These are phyloP conservation scores for Sphaerulina vaccinii DNA, from an alignment of 2,329 filamentous ascomycete species.

Conservation along the genomic window DNA sequence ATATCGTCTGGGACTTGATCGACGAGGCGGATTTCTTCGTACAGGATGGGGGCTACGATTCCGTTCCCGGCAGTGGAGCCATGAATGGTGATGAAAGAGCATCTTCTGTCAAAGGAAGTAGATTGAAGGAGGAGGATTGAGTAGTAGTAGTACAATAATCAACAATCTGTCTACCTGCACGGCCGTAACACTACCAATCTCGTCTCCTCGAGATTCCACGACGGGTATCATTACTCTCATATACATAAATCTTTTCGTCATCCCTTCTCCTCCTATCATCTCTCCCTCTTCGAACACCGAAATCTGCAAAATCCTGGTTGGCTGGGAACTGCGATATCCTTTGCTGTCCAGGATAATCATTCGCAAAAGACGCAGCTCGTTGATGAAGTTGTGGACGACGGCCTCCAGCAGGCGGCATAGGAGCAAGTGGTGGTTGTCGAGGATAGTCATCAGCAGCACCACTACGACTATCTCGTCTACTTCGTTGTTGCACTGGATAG, in stretches of 20 bases:
- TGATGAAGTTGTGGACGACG: slow-evolving; percentile 4
- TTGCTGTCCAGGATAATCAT: neutral
- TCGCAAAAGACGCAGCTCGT: slow-evolving; percentile 3
- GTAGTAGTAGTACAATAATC: too few relatives aligned
- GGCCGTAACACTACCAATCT: too few relatives aligned
- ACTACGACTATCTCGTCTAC: too few relatives aligned
- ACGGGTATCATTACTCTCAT: neutral
- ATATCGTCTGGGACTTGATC: slow-evolving; percentile 86
- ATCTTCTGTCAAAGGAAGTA: slow-evolving; percentile 22
- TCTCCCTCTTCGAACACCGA: neutral
- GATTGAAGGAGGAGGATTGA: slow-evolving; percentile 27
- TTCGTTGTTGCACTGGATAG: neutral
- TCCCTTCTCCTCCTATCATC: neutral
- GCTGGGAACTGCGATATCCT: neutral
- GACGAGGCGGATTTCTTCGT: slow-evolving; percentile 92
- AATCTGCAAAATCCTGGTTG: slow-evolving; percentile 1
- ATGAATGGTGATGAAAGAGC: slow-evolving; percentile 21
- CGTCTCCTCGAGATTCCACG: too few relatives aligned
- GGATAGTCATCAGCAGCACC: neutral
- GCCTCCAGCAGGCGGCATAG: neutral
- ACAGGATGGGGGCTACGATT: slow-evolving; percentile 57
- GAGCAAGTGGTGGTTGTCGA: neutral
- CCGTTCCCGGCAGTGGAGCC: slow-evolving; percentile 29
- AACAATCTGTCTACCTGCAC: too few relatives aligned
- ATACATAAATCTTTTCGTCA: neutral